Conservation (phyloP, 352 stramenopile species). For the Peronosclerospora sorghi region DNA sequence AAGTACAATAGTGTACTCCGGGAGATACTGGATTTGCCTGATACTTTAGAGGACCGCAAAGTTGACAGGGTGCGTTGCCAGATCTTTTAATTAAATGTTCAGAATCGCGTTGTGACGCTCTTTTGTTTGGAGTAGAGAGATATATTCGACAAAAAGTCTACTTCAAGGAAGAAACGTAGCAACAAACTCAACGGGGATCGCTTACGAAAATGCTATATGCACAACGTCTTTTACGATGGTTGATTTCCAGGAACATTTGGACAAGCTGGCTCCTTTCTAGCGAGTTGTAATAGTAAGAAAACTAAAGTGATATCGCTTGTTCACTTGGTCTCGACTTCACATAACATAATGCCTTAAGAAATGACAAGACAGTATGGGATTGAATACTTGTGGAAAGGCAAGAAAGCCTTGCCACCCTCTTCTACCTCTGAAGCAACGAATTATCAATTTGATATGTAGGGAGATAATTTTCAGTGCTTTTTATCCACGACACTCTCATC, state of each 20-base stretch:
- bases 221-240: slow-evolving; percentile 64
- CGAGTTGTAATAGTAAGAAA: too few species aligned
- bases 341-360: too few species aligned
- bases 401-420: slow-evolving; percentile 1
- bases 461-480: slow-evolving; percentile 15
- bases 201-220: slow-evolving; percentile 65
- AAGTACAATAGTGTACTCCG: slow-evolving; percentile 85
- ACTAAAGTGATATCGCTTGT: too few species aligned
- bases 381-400: not conserved
- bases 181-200: slow-evolving; percentile 74
- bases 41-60: slow-evolving; percentile 61
- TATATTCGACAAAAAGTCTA: slow-evolving; percentile 76
- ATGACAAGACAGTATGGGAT: too few species aligned
- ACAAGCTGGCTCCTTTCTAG: too few species aligned
- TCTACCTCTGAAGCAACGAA: slow-evolving; percentile 16
- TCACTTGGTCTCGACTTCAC: too few species aligned
- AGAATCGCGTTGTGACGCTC: slow-evolving; percentile 1
- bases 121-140: slow-evolving; percentile 33
- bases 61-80: slow-evolving; percentile 50
- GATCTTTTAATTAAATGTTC: not conserved
- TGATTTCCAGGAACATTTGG: too few species aligned
- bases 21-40: slow-evolving; percentile 58
- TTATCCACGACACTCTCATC: slow-evolving; percentile 12
- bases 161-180: slow-evolving; percentile 61
- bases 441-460: slow-evolving; percentile 16